These are phyloP conservation scores for Lojkania enalia DNA, from an alignment of 2,329 filamentous ascomycete species.

Conservation along the genomic window DNA sequence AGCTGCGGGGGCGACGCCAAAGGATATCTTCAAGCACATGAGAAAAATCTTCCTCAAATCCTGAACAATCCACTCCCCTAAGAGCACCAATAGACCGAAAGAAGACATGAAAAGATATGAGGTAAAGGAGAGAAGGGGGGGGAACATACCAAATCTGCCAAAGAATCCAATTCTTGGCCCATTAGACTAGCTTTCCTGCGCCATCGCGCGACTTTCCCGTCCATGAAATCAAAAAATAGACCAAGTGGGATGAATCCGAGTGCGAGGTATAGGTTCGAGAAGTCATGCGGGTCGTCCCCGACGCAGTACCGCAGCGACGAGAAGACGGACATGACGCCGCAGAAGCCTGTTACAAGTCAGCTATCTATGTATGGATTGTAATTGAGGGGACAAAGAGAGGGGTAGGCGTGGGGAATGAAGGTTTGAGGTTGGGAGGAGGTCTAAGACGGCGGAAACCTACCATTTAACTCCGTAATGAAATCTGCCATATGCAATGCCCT, in stretches of 20 bases:
- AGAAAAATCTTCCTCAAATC: no score
- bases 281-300: constrained; percentile 63
- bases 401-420: background rate
- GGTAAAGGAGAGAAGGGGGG: background rate
- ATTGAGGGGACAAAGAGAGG: background rate
- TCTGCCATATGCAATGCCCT: constrained; percentile 78
- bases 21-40: constrained; percentile 74
- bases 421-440: background rate
- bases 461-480: constrained; percentile 80
- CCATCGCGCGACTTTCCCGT: constrained; percentile 95
- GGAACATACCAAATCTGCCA: constrained; percentile 81
- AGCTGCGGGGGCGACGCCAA: constrained; percentile 85
- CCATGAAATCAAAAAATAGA: constrained; percentile 95
- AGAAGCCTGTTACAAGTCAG: constrained; percentile 65
- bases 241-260: constrained; percentile 81
- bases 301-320: constrained; percentile 93
- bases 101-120: background rate
- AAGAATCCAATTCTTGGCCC: constrained; percentile 95
- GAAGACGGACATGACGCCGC: constrained; percentile 93
- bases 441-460: constrained; percentile 46
- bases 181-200: constrained; percentile 95
- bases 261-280: constrained; percentile 76
- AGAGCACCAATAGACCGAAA: background rate
- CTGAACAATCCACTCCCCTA: no score
- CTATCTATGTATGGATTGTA: background rate